These are phyloP conservation scores for Vanrija sp. DNA, from an alignment of 1,284 basidiomycete genomes.

Conservation along the genomic window DNA sequence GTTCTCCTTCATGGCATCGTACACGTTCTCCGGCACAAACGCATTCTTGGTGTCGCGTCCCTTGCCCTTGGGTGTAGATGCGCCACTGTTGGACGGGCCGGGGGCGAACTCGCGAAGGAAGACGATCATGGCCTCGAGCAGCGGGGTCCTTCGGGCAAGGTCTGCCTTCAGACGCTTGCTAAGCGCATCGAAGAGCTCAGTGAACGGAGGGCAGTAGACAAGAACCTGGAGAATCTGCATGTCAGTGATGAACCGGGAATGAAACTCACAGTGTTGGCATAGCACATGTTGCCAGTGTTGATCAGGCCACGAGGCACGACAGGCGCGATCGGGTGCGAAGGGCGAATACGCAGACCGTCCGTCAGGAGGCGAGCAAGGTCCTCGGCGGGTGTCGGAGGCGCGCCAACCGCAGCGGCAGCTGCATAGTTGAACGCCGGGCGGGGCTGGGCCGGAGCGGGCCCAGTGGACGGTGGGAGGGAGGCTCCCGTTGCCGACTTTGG, in stretches of 20 bases:
- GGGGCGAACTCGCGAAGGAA: slow-evolving; percentile 73
- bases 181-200: slow-evolving; percentile 70
- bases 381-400: slow-evolving; percentile 54
- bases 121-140: slow-evolving; percentile 75
- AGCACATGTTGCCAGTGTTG: slow-evolving; percentile 97
- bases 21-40: slow-evolving; percentile 84
- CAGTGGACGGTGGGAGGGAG: slow-evolving; percentile 60
- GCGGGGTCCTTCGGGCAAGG: slow-evolving; percentile 59
- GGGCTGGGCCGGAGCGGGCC: slow-evolving; percentile 25
- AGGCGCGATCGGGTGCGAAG: slow-evolving; percentile 28
- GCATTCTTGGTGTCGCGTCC: slow-evolving; percentile 52
- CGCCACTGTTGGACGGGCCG: slow-evolving; percentile 12
- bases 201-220: slow-evolving; percentile 83
- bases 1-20: slow-evolving; percentile 93
- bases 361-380: slow-evolving; percentile 60
- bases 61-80: slow-evolving; percentile 26
- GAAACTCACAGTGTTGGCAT: slow-evolving; percentile 72
- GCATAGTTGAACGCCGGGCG: slow-evolving; percentile 39
- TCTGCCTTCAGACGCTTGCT: slow-evolving; percentile 56
- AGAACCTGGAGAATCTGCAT: slow-evolving; percentile 75
- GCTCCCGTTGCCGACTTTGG: slow-evolving; percentile 53
- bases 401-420: slow-evolving; percentile 44
- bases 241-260: not conserved
- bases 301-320: slow-evolving; percentile 70
- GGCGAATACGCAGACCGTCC: slow-evolving; percentile 40